A percentile compares a stretch with the other conserved stretches of the same genome.
These are phyloP conservation scores for Pleurozium schreberi DNA, from an alignment of 225 moss, liverwort and hornwort species.

Conservation along the genomic window DNA sequence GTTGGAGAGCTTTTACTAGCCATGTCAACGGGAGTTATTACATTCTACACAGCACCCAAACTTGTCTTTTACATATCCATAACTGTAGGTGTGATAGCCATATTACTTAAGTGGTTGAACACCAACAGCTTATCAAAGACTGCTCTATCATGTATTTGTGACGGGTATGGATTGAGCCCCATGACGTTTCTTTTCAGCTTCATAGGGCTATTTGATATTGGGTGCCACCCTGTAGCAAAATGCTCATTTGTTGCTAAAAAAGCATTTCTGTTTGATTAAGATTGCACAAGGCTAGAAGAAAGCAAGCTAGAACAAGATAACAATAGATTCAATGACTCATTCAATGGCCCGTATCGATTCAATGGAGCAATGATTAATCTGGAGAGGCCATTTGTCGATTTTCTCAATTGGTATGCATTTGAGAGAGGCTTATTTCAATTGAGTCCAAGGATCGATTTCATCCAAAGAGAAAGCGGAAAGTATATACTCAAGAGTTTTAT, in stretches of 20 bases:
- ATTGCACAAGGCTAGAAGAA: accelerated
- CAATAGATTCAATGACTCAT: accelerated
- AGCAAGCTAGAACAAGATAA: accelerated
- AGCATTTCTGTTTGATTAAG: neutral
- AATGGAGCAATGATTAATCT: neutral
- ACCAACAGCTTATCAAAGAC: neutral
- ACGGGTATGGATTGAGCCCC: neutral
- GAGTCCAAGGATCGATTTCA: neutral
- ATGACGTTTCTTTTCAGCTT: neutral
- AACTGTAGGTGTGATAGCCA: accelerated
- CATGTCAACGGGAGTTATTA: neutral
- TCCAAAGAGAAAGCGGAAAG: accelerated
- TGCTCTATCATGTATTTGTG: neutral
- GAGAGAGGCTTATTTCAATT: neutral
- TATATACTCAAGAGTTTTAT: neutral
- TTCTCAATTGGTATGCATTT: neutral
- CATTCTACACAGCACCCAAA: accelerated
- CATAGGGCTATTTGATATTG: neutral
- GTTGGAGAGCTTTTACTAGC: neutral
- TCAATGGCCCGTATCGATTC: neutral
- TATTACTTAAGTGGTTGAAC: neutral
- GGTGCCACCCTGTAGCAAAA: neutral
- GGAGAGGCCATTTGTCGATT: too few relatives aligned
- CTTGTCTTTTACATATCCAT: neutral
- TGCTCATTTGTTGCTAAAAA: neutral